Evolutionary conservation across 805 yeast species (phyloP).

Genomic region (Candida vartiovaarae): DNA sequence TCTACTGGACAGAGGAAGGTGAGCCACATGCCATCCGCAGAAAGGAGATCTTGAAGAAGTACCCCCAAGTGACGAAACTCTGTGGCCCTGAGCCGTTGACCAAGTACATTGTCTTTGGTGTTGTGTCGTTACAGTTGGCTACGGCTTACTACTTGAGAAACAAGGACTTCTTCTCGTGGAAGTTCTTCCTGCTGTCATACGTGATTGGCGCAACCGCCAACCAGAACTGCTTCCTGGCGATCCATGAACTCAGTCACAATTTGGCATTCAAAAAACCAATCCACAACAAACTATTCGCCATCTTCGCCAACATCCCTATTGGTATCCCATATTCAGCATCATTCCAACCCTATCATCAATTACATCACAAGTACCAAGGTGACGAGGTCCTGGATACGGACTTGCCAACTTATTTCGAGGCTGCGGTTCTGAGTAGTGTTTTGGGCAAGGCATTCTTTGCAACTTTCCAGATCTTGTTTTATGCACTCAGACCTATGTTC

Average conservation of each 20-base stretch:
- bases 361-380: slow-evolving; percentile 88
- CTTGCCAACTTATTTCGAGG: slow-evolving; percentile 76
- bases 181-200: slow-evolving; percentile 60
- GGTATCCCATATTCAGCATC: slow-evolving; percentile 86
- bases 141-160: slow-evolving; percentile 57
- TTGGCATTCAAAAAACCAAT: slow-evolving; percentile 74
- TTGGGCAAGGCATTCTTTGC: slow-evolving; percentile 89
- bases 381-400: slow-evolving; percentile 82
- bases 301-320: slow-evolving; percentile 75
- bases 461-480: slow-evolving; percentile 80
- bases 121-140: slow-evolving; percentile 61
- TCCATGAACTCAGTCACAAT: slow-evolving; percentile 85
- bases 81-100: slow-evolving; percentile 85
- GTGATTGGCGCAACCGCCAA: slow-evolving; percentile 79
- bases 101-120: slow-evolving; percentile 62
- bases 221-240: slow-evolving; percentile 79
- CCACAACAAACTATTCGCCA: slow-evolving; percentile 69
- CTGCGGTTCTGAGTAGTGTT: slow-evolving; percentile 62
- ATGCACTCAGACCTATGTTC: slow-evolving; percentile 87
- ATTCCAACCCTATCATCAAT: slow-evolving; percentile 83
- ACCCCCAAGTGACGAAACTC: slow-evolving; percentile 74
- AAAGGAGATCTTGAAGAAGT: slow-evolving; percentile 60
- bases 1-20: slow-evolving; percentile 74
- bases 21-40: slow-evolving; percentile 80
- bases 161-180: slow-evolving; percentile 42